Percentiles rank a stretch among this genome's conserved stretches.
Conservation (phyloP, 306 rosid genomes). For the Dryas octopetala region DNA sequence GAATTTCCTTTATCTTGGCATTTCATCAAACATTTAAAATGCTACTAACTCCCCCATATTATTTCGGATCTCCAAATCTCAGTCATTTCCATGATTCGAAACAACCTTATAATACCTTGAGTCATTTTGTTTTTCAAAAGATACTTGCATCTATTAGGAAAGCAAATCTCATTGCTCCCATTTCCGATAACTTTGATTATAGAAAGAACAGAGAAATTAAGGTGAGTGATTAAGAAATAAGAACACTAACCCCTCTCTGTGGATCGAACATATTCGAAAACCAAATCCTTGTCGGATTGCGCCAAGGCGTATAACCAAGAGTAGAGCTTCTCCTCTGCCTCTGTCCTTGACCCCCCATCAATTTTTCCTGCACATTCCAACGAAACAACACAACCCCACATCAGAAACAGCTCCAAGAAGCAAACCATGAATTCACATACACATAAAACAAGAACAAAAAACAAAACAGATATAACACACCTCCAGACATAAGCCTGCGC, state of each 20-base stretch:
- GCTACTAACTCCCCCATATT: background rate
- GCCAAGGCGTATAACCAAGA: slow-evolving; percentile 81
- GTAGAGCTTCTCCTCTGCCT: slow-evolving; percentile 71
- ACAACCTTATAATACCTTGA: background rate
- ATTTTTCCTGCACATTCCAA: slow-evolving; percentile 44
- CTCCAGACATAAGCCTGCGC: slow-evolving; percentile 34
- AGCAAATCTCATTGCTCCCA: background rate
- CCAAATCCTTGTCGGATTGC: slow-evolving; percentile 57
- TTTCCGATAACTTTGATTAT: background rate
- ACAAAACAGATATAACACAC: slow-evolving; percentile 22
- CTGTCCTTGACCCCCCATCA: slow-evolving; percentile 63
- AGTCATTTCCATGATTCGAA: background rate
- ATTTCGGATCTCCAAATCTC: background rate
- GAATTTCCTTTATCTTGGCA: background rate
- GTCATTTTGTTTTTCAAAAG: no score
- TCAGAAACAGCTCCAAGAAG: slow-evolving; percentile 3
- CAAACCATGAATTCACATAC: background rate
- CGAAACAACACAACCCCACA: slow-evolving; percentile 23
- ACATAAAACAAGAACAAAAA: background rate
- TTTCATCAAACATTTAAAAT: background rate
- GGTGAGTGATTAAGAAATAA: background rate
- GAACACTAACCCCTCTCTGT: slow-evolving; percentile 69
- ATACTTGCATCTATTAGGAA: background rate
- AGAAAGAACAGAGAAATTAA: background rate
- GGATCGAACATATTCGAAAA: slow-evolving; percentile 74